Conservation (phyloP, 2,329 filamentous ascomycete genomes). For the Penicillium rolfsii region DNA sequence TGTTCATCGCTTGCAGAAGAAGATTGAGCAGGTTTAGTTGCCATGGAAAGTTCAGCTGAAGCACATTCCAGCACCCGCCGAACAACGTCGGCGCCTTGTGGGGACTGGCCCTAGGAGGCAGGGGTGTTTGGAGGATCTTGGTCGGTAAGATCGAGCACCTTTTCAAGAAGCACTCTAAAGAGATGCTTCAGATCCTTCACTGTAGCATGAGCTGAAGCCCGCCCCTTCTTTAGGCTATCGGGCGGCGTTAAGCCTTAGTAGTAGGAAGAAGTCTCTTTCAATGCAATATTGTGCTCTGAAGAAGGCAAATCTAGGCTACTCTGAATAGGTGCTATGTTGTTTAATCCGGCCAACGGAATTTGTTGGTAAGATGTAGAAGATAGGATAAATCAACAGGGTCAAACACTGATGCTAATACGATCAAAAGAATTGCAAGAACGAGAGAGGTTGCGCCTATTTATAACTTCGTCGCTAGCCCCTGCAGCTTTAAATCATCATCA, state of each 20-base stretch:
- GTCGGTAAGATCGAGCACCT: conserved; percentile 10
- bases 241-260: not conserved
- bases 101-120: conserved; percentile 14
- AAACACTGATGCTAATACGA: no score
- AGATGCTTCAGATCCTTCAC: conserved; percentile 13
- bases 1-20: not conserved
- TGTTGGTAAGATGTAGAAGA: no score
- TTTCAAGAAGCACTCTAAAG: no score
- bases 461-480: no score
- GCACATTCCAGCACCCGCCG: conserved; percentile 1
- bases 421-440: no score
- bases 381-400: no score
- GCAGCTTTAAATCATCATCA: no score
- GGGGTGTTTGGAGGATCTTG: conserved; percentile 19
- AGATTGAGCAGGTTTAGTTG: conserved; percentile 4
- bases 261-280: not conserved
- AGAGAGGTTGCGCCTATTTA: no score
- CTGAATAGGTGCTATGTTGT: not conserved
- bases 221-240: not conserved
- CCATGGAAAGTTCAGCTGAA: not conserved
- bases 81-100: conserved; percentile 11
- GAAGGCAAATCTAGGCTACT: not conserved
- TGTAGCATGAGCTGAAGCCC: not conserved
- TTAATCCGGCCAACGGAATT: no score
- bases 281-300: not conserved